These are phyloP conservation scores for Wolfiporia cocos DNA, from an alignment of 1,284 basidiomycete genomes.

Conservation along the genomic window DNA sequence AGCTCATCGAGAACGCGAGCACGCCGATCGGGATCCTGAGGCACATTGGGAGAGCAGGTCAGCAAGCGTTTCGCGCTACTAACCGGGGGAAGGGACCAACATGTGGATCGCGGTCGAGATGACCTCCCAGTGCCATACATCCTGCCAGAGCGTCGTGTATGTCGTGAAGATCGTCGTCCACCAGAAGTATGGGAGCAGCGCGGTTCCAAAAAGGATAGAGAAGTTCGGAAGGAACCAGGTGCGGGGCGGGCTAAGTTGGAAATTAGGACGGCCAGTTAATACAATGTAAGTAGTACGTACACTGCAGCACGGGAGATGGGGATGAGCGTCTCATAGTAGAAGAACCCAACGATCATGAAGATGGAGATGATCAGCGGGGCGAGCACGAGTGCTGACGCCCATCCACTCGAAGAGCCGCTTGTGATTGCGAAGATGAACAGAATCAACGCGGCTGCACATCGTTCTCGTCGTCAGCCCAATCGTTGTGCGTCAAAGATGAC, in stretches of 20 bases:
- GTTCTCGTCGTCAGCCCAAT: not conserved
- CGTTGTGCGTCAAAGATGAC: not conserved
- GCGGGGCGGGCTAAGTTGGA: conserved; percentile 26
- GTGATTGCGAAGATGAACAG: conserved; percentile 46
- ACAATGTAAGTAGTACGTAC: conserved; percentile 18
- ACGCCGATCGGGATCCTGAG: conserved; percentile 37
- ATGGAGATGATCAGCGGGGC: conserved; percentile 38
- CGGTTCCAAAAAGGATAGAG: conserved; percentile 30
- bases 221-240: conserved; percentile 40
- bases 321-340: conserved; percentile 35
- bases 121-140: conserved; percentile 31
- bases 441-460: conserved; percentile 20
- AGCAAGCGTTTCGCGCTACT: not conserved
- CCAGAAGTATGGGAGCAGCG: conserved; percentile 37
- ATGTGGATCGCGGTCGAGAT: conserved; percentile 34
- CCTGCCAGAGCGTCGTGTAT: conserved; percentile 34
- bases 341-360: conserved; percentile 32
- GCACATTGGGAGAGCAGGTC: not conserved
- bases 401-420: conserved; percentile 37
- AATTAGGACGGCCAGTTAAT: not conserved
- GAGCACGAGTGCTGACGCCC: conserved; percentile 35
- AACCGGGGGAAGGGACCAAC: conserved; percentile 16
- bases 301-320: conserved; percentile 33
- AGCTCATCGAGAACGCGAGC: conserved; percentile 29
- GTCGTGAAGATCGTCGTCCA: conserved; percentile 33